Evolutionary conservation across 2,329 filamentous ascomycete genomes (phyloP), one percentile per base, ranked within the genome.

Genomic region (Phaeophleospora eucalypticola): DNA sequence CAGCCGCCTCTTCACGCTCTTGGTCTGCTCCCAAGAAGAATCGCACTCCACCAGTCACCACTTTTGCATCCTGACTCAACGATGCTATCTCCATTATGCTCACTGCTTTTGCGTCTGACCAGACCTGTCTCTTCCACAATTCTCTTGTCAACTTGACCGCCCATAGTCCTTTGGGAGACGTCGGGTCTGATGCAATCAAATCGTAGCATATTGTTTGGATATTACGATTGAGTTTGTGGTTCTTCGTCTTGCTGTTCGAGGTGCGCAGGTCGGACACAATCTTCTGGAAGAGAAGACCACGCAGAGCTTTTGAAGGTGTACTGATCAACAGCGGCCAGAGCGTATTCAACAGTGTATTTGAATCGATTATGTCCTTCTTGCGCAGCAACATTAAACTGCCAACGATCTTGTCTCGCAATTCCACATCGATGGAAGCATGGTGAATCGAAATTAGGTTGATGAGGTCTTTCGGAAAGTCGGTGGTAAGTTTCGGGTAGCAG

Each of bases 1-100:
- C 88, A 41, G 71, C 73, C 1, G 88, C 76, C 59, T 96, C 91
- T 66, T 98, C 93, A 57, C 90, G 82, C 70, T 97, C 93, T 68
- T 95, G 91, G 67, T 98, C 93, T 27, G 90, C 90, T 18, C 93
- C 93, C 1, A 98, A 77, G 73, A 98, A 98, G 75, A 97, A 98
- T 18, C 89, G 81, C 12, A 94, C 87, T 36, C 88, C 90, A 14
- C 89, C 88, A 4, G 86, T 76, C 19, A 93, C 81, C 3, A 97
- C 89, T 71, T 98, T 98, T 60, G 94, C 88, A 58, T 96, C 95
- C 42, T 95, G 86, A 3, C 88, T 83, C 46, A 98, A 71, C 45
- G 85, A 83, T 0, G 91, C 89, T 69, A 95, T 87, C 70, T 95
- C 95, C 90, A 98, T 97, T 56, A 97, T 87, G 62, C 95, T 89